Base-by-base conservation (phyloP, 108 stramenopile species). In the Cylindrotheca fusiformis region DNA sequence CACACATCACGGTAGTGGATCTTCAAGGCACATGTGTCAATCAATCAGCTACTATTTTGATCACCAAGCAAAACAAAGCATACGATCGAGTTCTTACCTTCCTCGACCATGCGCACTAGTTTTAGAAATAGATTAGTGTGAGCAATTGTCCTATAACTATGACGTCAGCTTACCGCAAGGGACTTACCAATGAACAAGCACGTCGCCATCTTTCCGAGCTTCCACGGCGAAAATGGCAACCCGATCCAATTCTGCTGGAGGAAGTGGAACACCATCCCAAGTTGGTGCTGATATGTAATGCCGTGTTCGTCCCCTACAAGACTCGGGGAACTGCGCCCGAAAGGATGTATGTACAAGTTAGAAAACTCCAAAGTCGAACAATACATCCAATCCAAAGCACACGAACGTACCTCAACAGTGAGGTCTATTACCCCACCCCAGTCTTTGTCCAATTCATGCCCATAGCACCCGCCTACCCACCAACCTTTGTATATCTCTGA, bases 381-480 rank as follows among this genome's bases (percentile, higher is more conserved):
- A n/a, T n/a, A n/a, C n/a, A n/a, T n/a, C n/a, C n/a, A n/a, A n/a
- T n/a, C n/a, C n/a, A 41, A 41, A 41, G 36, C 36, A 41, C 10
- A 41, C 14, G 36, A 41, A 41, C 36, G 10, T 41, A 41, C 36
- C 60, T 94, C 93, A 8, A 94, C 93, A 4, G 93, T 94, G 32
- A 89, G 58, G 68, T 94, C 93, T 36, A 94, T 74, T 22, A 91
- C 75, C 4, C 88, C 86, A 4, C 82, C 88, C 89, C 89, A 94
- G 19, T 87, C 68, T 65, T 77, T 88, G 53, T 82, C 61, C 18
- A 94, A 77, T 68, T 84, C 75, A 64, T 94, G 62, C 22, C 76
- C 79, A 63, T 90, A 80, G 67, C 87, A 87, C 32, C 93, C 89
- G 25, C 93, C 93, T 28, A 94, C 81, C 84, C 86, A 94, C 85